Base-by-base conservation (phyloP, 2,329 filamentous ascomycete species). In the Curvularia sp. region DNA sequence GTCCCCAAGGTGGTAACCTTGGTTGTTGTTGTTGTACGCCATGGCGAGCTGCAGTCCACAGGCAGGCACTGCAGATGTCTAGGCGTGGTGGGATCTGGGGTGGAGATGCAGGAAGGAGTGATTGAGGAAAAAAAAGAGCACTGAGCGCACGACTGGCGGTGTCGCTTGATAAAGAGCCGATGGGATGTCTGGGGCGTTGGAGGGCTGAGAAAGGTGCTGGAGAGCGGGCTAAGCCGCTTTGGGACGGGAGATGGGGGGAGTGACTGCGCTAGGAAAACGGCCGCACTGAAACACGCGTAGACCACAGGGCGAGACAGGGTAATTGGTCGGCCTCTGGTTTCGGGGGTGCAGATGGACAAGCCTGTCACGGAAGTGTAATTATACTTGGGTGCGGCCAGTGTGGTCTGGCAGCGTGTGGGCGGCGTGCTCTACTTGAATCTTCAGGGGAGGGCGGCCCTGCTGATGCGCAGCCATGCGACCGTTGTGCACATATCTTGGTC, bases 21-120 rank as follows among this genome's bases (percentile, higher is more conserved):
- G 76, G 62, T 65, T 68, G 60, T 59, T 68, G 65, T 69, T 65
- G 68, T 74, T 75, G 74, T 76, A 75, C 53, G 74, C 74, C 75
- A 77, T 77, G 70, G 62, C 61, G 70, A 71, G 68, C 72, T 66
- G 70, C 66, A 64, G 58, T 66, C 65, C 59, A 61, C 64, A 60
- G 63, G 61, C 66, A 58, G 63, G 66, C 57, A 59, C 63, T 50
- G 55, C 56, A 57, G 61, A 59, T 63, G 67, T 60, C 55, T 57
- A 48, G 50, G 55, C 32, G 58, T 45, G 57, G 59, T 53, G 54
- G 54, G 61, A 45, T 30, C 30, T 34, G 58, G 49, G 60, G 49
- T 61, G 65, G 50, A 45, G 59, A 60, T 65, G 65, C 25, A 59
- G 56, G 59, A 47, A 52, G 58, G 51, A 48, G 52, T 32, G 46